Base-by-base conservation (phyloP, 1,284 basidiomycete species). In the Pascua sp. region DNA sequence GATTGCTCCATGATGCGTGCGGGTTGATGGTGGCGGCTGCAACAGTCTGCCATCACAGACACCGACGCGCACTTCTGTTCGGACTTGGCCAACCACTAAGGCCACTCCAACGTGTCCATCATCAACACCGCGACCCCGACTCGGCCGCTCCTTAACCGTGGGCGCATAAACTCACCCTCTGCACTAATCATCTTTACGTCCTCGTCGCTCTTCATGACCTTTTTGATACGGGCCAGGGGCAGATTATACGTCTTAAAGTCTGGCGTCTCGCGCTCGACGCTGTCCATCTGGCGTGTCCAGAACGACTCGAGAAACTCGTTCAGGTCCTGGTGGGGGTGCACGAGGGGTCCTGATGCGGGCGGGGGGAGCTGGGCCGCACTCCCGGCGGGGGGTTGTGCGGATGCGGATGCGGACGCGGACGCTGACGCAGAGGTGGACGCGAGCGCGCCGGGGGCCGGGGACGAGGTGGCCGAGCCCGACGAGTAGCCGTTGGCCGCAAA, bases 161-260 rank as follows among this genome's bases (percentile, higher is more conserved):
- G 2, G n/a, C n/a, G 40, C 37, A 16, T 32, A 7, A 24, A 55
- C 82, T 67, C 75, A 89, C 89, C 88, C 77, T 95, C 92, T 51
- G 91, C 90, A 57, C 91, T 90, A 67, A 96, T 95, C 92, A 95
- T 96, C 91, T 91, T 92, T 62, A 96, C 91, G 67, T 95, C 91
- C 18, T 91, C 91, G 80, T 96, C 92, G 74, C 88, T 92, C 82
- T 96, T 96, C 90, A 96, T 96, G 63, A 96, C 93, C 76, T 96
- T 95, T 81, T 96, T 96, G 68, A 96, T 95, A 70, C 92, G 81
- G 13, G 92, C 92, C 39, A 96, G 55, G 10, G 77, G 77, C 17
- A 75, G 56, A 52, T 64, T 68, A 62, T 72, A 73, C 32, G 65
- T 71, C 65, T 72, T 74, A 48, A 73, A 75, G 58, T 72, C 72